Conservation (phyloP, 257 asterid species). For the Solanum paucissectum region DNA sequence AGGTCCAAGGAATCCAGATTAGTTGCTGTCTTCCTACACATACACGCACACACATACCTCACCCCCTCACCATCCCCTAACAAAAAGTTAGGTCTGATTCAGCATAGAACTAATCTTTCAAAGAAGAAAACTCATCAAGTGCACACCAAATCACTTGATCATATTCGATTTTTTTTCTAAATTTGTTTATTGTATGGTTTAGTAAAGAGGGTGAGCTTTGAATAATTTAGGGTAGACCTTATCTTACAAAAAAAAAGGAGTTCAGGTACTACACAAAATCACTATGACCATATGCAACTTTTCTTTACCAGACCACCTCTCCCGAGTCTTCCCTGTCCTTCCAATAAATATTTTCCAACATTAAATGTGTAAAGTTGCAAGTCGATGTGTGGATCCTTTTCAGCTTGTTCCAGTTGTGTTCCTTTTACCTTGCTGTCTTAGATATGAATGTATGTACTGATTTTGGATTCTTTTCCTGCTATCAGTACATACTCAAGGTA, state of each 20-base stretch:
- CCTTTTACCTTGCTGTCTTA: background rate
- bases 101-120: background rate
- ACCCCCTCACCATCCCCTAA: background rate
- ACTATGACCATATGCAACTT: background rate
- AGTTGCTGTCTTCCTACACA: background rate
- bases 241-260: background rate
- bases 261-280: background rate
- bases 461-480: background rate
- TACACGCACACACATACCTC: background rate
- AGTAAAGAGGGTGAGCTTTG: background rate
- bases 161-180: background rate
- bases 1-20: background rate
- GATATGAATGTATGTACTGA: background rate
- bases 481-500: slow-evolving; percentile 80
- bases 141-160: background rate
- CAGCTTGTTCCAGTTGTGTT: background rate
- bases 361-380: background rate
- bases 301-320: background rate
- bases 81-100: background rate
- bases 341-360: background rate
- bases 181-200: background rate
- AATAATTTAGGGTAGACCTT: background rate
- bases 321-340: background rate
- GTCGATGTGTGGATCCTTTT: background rate
- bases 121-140: background rate